Percentiles rank a stretch among this genome's conserved stretches.
phyloP scores from a whole-genome alignment of 169 alveolate genomes.

The Eimeria tenella region DNA sequence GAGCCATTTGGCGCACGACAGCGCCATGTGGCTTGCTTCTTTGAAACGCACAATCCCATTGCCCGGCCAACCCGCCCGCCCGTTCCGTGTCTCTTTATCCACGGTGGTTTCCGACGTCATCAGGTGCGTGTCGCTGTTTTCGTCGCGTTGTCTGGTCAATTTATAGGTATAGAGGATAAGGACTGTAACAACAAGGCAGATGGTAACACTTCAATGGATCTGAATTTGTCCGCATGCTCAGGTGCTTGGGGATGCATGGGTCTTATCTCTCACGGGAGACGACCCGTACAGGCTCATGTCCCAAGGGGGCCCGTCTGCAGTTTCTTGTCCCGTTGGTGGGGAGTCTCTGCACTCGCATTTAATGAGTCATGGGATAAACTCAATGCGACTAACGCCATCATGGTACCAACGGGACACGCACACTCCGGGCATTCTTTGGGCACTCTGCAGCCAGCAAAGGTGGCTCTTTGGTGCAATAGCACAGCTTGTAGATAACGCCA shows the following conservation, averaged over 20 bases:
- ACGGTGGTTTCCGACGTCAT: constrained; percentile 78
- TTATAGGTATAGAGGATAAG: too few relatives aligned
- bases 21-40: constrained; percentile 79
- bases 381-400: constrained; percentile 78
- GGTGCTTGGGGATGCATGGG: constrained; percentile 80
- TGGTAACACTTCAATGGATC: too few relatives aligned
- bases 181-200: background rate
- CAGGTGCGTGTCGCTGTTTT: constrained; percentile 19
- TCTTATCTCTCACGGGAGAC: constrained; percentile 76
- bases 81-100: constrained; percentile 77
- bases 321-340: constrained; percentile 64
- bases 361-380: constrained; percentile 67
- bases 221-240: background rate
- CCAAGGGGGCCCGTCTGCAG: constrained; percentile 52
- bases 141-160: background rate
- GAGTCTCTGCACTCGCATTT: constrained; percentile 64
- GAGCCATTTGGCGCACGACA: constrained; percentile 76
- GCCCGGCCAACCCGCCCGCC: constrained; percentile 73
- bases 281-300: constrained; percentile 77
- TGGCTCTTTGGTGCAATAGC: constrained; percentile 78
- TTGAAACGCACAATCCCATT: constrained; percentile 59
- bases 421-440: constrained; percentile 79
- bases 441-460: constrained; percentile 79
- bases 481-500: constrained; percentile 78
- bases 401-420: constrained; percentile 78